Evolutionary conservation across 805 yeast genomes (phyloP), one percentile per base, ranked within the genome.

Genomic region (Candida ascalaphidarum): DNA sequence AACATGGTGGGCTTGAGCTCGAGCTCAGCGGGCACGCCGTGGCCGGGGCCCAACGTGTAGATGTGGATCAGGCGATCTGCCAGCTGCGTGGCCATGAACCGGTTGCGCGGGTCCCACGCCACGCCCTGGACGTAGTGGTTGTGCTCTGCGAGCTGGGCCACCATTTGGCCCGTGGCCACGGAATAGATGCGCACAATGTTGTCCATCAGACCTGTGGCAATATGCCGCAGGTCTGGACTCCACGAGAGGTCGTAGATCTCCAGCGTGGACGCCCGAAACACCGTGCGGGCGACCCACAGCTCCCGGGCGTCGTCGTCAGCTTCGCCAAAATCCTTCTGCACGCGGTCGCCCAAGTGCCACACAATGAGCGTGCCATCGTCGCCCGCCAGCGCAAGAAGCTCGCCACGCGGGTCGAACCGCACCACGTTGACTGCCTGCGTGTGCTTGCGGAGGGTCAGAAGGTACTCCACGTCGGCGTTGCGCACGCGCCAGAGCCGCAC

Each of bases 351-450:
- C 13, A 68, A 59, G 22, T 60, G 65, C 98, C 98, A 92, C 20
- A 92, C 54, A 37, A 88, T 62, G 15, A 92, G 69, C 5, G 80
- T 74, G 2, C 98, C 97, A 51, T 92, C 98, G 48, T 92, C 99
- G 3, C 96, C 94, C 0, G 95, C 96, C 0, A 89, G 71, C 0
- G 97, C 97, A 14, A 92, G 58, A 5, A 68, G 39, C 27, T 69
- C 65, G 1, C 96, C 96, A 3, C 51, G 55, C 2, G 79, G 76
- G 44, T 74, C 78, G 48, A 88, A 92, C 28, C 95, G 59, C 4
- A 84, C 95, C 19, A 76, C 88, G 47, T 92, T 92, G 13, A 92
- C 96, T 0, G 97, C 96, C 50, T 86, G 95, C 2, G 92, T 82
- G 49, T 92, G 98, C 42, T 85, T 86, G 3, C 80, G 54, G 28